Conservation (phyloP, 148 eudicot genomes). For the Nepenthes gracilis region DNA sequence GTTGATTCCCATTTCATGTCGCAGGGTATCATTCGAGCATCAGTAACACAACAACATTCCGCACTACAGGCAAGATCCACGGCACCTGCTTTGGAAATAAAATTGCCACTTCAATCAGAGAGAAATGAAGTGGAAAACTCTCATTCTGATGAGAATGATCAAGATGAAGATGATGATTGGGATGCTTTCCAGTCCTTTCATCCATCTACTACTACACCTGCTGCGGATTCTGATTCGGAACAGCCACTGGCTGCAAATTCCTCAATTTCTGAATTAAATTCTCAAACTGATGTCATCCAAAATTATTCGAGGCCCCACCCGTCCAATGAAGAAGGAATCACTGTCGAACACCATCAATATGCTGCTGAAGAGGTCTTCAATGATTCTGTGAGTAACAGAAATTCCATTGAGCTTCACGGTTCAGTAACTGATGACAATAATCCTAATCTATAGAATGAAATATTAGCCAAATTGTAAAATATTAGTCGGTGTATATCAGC, state of each 20-base stretch:
- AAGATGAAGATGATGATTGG: conserved; percentile 90
- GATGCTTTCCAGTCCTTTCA: conserved; percentile 94
- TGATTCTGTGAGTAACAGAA: conserved; percentile 1
- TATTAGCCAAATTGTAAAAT: too few species aligned
- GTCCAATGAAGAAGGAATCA: conserved; percentile 5
- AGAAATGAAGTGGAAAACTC: conserved; percentile 18
- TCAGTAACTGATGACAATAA: conserved; percentile 5
- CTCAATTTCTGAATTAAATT: conserved; percentile 14
- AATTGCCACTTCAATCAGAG: conserved; percentile 52
- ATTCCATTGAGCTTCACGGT: conserved; percentile 7
- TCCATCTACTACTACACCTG: conserved; percentile 41
- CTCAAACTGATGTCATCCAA: conserved; percentile 12
- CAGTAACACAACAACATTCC: conserved; percentile 68
- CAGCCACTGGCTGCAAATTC: conserved; percentile 13
- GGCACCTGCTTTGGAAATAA: conserved; percentile 50
- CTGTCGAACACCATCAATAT: conserved; percentile 11
- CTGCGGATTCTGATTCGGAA: conserved; percentile 16
- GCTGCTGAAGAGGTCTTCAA: conserved; percentile 5
- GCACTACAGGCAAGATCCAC: conserved; percentile 25
- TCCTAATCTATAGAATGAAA: conserved; percentile 1
- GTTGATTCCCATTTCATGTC: conserved; percentile 6
- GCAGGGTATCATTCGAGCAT: conserved; percentile 87
- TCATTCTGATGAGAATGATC: conserved; percentile 23
- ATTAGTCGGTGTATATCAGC: too few species aligned
- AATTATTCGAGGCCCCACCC: conserved; percentile 3